Conservation (phyloP, 352 stramenopile species). For the Globisporangium cederbergense region DNA sequence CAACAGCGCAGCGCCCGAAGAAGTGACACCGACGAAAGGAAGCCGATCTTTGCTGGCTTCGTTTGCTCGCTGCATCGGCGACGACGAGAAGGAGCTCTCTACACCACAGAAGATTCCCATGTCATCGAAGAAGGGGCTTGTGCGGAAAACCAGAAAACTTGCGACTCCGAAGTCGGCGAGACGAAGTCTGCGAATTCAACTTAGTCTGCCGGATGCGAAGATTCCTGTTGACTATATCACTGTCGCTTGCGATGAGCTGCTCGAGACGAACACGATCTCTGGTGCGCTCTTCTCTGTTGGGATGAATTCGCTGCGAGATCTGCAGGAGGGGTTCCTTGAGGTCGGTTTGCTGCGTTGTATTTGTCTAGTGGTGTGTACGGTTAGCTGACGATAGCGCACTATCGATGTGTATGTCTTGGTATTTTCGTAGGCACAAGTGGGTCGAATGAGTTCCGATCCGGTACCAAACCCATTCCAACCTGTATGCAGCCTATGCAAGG, state of each 20-base stretch:
- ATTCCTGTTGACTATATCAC: slow-evolving; percentile 22
- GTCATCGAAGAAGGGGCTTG: slow-evolving; percentile 8
- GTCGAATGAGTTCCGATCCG: neutral
- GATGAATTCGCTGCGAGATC: slow-evolving; percentile 31
- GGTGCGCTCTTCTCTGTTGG: slow-evolving; percentile 39
- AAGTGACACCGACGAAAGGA: neutral
- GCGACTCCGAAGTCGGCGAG: neutral
- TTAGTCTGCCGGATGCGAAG: neutral
- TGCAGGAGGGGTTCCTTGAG: slow-evolving; percentile 15
- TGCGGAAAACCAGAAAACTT: neutral
- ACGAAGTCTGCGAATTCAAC: slow-evolving; percentile 7
- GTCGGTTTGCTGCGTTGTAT: neutral
- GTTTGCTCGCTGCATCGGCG: slow-evolving; percentile 9
- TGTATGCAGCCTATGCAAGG: slow-evolving; percentile 28
- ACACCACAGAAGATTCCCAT: slow-evolving; percentile 16
- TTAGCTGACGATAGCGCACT: neutral
- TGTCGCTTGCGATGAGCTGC: slow-evolving; percentile 27
- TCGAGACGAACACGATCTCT: slow-evolving; percentile 38
- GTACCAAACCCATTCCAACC: slow-evolving; percentile 19
- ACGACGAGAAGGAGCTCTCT: slow-evolving; percentile 2
- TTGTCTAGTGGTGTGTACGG: neutral
- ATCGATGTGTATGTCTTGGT: neutral
- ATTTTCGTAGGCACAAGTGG: neutral
- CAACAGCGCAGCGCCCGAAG: neutral
- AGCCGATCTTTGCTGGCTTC: slow-evolving; percentile 10